Percentiles rank a stretch among this genome's conserved stretches.
These are phyloP conservation scores for Albifimbria verrucaria DNA, from an alignment of 2,329 filamentous ascomycete species.

Conservation along the genomic window DNA sequence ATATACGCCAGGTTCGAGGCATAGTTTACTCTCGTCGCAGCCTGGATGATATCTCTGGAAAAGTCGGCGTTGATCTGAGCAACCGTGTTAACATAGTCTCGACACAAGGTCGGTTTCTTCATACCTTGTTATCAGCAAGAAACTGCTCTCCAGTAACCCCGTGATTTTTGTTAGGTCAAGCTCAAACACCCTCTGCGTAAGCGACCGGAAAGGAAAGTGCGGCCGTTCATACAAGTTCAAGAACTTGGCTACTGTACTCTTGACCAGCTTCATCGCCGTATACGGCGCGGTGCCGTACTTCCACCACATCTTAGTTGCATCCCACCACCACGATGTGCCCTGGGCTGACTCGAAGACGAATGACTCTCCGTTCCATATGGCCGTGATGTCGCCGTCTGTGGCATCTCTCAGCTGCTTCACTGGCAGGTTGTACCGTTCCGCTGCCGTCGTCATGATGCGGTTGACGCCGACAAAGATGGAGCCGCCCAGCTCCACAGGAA, in stretches of 20 bases:
- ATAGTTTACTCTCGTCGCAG: slow-evolving; percentile 91
- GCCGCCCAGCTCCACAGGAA: slow-evolving; percentile 81
- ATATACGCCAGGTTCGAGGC: slow-evolving; percentile 83
- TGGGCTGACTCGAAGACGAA: slow-evolving; percentile 68
- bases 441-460: slow-evolving; percentile 73
- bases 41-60: slow-evolving; percentile 79
- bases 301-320: slow-evolving; percentile 75
- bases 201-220: slow-evolving; percentile 77
- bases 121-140: slow-evolving; percentile 59
- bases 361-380: slow-evolving; percentile 77
- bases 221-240: slow-evolving; percentile 76
- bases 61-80: slow-evolving; percentile 61
- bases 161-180: slow-evolving; percentile 66
- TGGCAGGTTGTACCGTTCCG: slow-evolving; percentile 65
- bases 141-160: slow-evolving; percentile 71
- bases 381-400: slow-evolving; percentile 56
- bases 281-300: slow-evolving; percentile 80
- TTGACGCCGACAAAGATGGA: slow-evolving; percentile 90
- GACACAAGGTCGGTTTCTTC: too few relatives aligned
- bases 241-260: slow-evolving; percentile 68
- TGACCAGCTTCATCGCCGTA: slow-evolving; percentile 68
- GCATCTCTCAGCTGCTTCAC: slow-evolving; percentile 42
- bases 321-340: slow-evolving; percentile 70
- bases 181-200: slow-evolving; percentile 65
- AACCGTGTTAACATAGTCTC: background rate